Percentiles rank a stretch among this genome's conserved stretches.
phyloP scores from a whole-genome alignment of 2,329 filamentous ascomycete species.

The Bipolaris sorokiniana region DNA sequence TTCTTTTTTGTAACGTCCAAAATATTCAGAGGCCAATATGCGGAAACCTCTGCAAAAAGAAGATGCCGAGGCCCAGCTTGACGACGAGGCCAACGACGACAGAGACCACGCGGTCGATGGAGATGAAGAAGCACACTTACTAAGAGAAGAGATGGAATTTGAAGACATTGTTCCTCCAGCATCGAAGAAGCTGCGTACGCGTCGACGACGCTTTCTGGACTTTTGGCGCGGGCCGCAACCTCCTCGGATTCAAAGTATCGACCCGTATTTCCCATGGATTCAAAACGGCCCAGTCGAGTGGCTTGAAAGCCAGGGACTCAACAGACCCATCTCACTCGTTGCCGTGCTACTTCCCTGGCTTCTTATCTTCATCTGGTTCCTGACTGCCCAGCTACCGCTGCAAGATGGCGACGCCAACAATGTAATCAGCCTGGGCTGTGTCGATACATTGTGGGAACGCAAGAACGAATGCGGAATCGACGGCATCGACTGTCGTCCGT shows the following conservation, averaged over 20 bases:
- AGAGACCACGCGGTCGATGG: constrained; percentile 11
- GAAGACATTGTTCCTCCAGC: constrained; percentile 23
- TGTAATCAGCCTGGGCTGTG: constrained; percentile 70
- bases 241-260: constrained; percentile 52
- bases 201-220: constrained; percentile 16
- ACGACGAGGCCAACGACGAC: constrained; percentile 18
- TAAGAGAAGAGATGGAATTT: constrained; percentile 36
- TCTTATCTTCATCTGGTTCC: constrained; percentile 68
- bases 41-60: not conserved
- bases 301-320: constrained; percentile 53
- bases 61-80: not conserved
- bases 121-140: constrained; percentile 40
- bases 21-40: constrained; percentile 5
- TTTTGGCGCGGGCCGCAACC: constrained; percentile 54
- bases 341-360: constrained; percentile 69
- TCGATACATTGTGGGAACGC: constrained; percentile 70
- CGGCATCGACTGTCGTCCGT: constrained; percentile 76
- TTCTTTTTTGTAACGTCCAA: not conserved
- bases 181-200: constrained; percentile 1
- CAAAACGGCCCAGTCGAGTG: constrained; percentile 69
- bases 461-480: constrained; percentile 77
- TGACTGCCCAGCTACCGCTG: constrained; percentile 64
- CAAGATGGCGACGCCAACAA: constrained; percentile 69
- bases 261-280: constrained; percentile 64
- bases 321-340: constrained; percentile 63